Evolutionary conservation across 331 rosid species (phyloP), one percentile per base, ranked within the genome.

Genomic region (Dryas integrifolia): DNA sequence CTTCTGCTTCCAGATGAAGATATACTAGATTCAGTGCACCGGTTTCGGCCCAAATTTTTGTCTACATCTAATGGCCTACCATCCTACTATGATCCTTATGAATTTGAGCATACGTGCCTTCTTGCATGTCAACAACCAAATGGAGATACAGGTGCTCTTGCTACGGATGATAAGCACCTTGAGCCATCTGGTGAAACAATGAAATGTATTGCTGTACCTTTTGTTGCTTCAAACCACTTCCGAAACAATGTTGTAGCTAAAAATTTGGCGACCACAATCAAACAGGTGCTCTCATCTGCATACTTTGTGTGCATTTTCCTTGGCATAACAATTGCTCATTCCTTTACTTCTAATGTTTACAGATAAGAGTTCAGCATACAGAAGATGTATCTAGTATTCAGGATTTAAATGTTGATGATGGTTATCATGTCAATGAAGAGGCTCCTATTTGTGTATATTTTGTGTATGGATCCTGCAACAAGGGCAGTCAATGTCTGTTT

Each of bases 21-120:
- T 70, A 75, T 90, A 72, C 78, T 92, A 67, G 72, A 78, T 70
- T 81, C 91, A 39, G 74, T 90, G 65, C 98, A 92, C 75, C 89
- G 80, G 45, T 90, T 77, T 79, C 87, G 98, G 69, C 98, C 98
- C 66, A 80, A 72, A 12, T 85, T 86, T 84, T 72, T 90, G 81
- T 85, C 84, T 70, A 74, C 65, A 61, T 90, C 84, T 24, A 67
- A 46, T 69, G 92, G 88, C 67, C 68, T 80, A 24, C 87, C 89
- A 30, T 79, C 81, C 53, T 84, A 71, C 82, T 77, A 59, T 41
- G 83, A 80, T 73, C 86, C 96, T 43, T 65, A 77, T 80, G 86
- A 79, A 74, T 86, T 82, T 66, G 60, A 84, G 47, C 96, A 92
- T 70, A 60, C 77, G 5, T 92, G 98, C 83, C 58, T 72, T 62